Base-by-base conservation (phyloP, 331 rosid species). In the Quercus lobata region DNA sequence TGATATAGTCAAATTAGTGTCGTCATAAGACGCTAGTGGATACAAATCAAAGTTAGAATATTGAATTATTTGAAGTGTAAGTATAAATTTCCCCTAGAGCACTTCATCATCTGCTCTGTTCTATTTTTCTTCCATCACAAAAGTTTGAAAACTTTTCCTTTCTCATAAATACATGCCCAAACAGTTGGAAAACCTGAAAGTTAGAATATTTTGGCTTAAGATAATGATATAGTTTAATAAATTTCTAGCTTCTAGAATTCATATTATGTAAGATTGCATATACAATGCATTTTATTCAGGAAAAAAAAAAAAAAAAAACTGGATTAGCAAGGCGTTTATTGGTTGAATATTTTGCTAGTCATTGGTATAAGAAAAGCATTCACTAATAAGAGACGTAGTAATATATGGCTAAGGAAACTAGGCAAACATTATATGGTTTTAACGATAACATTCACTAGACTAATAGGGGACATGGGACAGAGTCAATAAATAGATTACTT, bases 61-160 rank as follows among this genome's bases (percentile, higher is more conserved):
- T 46, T 69, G 74, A 29, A 35, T 74, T 25, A 61, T 35, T 66
- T 74, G 70, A 74, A 80, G 49, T 74, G 79, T 56, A 25, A 25
- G 70, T 60, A 27, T 66, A 44, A 74, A 54, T 44, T 41, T 56
- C 75, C 83, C 68, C 79, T 41, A 5, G 58, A 29, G 72, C 82
- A 79, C 82, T 72, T 79, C 72, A 79, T 79, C 72, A 79, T 72
- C 34, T 61, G 57, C 79, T 74, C 79, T 5, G 12, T 69, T 73
- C 66, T 73, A 68, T 56, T 66, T 57, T 56, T 53, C 66, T 71
- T 19, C 24, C 32, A 25, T 37, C 61, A 14, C 61, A 19, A 71
- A 41, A 32, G 54, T n/a, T 22, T 14, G 71, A 57, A 25, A 37
- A 32, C 9, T 55, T 4, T 57, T 41, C 29, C 61, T 14, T 29